A percentile compares a stretch with the other conserved stretches of the same genome.
These are phyloP conservation scores for Aspergillus ostianus DNA, from an alignment of 495 filamentous ascomycete species.

Conservation along the genomic window DNA sequence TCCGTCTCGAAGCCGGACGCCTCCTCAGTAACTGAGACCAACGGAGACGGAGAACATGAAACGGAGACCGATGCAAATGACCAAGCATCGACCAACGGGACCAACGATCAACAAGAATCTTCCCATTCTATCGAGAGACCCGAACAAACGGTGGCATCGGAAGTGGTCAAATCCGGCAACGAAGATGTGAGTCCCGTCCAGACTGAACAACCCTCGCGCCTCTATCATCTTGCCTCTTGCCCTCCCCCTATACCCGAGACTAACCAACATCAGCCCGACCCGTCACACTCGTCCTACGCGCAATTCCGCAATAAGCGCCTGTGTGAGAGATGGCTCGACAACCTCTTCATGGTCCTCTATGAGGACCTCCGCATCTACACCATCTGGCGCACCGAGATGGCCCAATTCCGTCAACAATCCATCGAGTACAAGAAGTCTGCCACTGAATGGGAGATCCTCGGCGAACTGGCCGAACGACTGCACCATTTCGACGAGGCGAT, in stretches of 20 bases:
- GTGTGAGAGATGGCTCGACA: conserved; percentile 97
- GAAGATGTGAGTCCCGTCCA: conserved; percentile 62
- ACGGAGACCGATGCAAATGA: conserved; percentile 37
- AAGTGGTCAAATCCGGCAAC: conserved; percentile 73
- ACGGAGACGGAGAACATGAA: conserved; percentile 39
- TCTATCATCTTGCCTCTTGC: neutral
- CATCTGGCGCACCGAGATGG: conserved; percentile 97
- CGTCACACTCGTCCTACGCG: conserved; percentile 52
- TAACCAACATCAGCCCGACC: conserved; percentile 37
- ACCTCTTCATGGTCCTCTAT: conserved; percentile 98
- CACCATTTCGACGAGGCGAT: conserved; percentile 87
- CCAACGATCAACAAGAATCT: conserved; percentile 32
- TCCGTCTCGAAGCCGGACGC: conserved; percentile 35
- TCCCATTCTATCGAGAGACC: conserved; percentile 69
- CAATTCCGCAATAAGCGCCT: conserved; percentile 93
- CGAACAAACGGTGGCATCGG: conserved; percentile 75
- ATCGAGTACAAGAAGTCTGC: conserved; percentile 93
- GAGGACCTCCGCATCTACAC: conserved; percentile 98
- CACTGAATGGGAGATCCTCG: conserved; percentile 97
- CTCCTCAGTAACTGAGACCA: conserved; percentile 27
- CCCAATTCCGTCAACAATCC: conserved; percentile 83
- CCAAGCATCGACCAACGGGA: conserved; percentile 29
- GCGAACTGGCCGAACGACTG: conserved; percentile 85
- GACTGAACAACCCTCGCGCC: no score
- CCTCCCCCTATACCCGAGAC: neutral